phyloP scores from a whole-genome alignment of 441 rosid genomes.

The Populus hybrid region DNA sequence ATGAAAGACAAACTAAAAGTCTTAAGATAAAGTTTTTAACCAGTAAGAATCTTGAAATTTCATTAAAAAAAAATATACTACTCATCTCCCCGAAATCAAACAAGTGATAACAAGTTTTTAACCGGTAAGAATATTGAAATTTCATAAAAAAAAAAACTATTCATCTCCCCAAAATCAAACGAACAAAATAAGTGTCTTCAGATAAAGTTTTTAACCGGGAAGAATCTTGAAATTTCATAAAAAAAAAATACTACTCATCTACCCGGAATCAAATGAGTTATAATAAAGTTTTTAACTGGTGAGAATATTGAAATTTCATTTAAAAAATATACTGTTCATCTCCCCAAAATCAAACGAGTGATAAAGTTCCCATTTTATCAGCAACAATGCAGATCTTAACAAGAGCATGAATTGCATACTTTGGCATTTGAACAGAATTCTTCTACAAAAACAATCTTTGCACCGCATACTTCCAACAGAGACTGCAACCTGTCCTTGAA shows the following conservation, averaged over 20 bases:
- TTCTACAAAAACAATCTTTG: conserved; percentile 49
- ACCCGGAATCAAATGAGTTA: neutral
- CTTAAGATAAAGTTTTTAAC: neutral
- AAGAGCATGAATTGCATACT: conserved; percentile 40
- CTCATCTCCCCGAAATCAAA: neutral
- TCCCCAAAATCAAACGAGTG: neutral
- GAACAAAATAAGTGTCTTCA: neutral
- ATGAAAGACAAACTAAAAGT: neutral
- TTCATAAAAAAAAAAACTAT: neutral
- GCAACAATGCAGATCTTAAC: neutral
- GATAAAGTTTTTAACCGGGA: neutral
- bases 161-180: neutral
- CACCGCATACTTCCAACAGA: conserved; percentile 55
- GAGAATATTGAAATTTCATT: neutral
- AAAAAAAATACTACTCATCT: neutral
- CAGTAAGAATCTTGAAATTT: neutral
- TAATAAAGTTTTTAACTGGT: neutral
- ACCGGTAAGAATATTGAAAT: neutral
- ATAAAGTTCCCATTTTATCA: neutral
- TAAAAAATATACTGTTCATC: neutral
- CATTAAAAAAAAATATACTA: neutral
- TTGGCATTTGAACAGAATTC: conserved; percentile 64
- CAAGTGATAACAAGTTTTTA: neutral
- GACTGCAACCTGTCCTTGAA: conserved; percentile 51
- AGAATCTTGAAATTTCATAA: neutral